Percentiles rank a stretch among this genome's conserved stretches.
phyloP scores from a whole-genome alignment of 1,284 basidiomycete genomes.

The Agroathelia rolfsii region DNA sequence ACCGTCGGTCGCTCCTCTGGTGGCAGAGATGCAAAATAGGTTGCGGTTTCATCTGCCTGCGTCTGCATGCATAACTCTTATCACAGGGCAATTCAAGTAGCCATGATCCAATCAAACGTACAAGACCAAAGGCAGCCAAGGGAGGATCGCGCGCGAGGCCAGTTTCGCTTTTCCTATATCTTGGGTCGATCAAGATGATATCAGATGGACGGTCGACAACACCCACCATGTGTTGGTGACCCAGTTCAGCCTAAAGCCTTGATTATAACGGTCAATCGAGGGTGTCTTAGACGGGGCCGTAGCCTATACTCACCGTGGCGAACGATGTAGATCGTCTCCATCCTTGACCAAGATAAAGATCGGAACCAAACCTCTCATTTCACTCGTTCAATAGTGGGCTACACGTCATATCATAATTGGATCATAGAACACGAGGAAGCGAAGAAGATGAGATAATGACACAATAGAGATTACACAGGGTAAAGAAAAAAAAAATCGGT shows the following conservation, averaged over 20 bases:
- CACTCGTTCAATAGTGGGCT: too few relatives aligned
- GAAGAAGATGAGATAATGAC: too few relatives aligned
- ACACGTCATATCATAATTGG: too few relatives aligned
- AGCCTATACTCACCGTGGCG: slow-evolving; percentile 52
- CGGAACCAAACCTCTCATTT: too few relatives aligned
- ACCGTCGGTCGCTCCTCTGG: slow-evolving; percentile 61
- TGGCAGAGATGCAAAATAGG: slow-evolving; percentile 56
- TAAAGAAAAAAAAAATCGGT: too few relatives aligned
- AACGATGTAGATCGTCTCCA: slow-evolving; percentile 72
- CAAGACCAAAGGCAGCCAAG: slow-evolving; percentile 68
- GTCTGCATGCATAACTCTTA: slow-evolving; percentile 27
- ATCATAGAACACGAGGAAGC: too few relatives aligned
- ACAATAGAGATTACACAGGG: too few relatives aligned
- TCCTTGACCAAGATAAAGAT: too few relatives aligned
- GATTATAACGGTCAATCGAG: too few relatives aligned
- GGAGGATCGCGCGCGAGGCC: slow-evolving; percentile 70
- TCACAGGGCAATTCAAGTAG: not conserved
- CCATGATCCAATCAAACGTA: slow-evolving; percentile 16
- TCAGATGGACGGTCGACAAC: too few relatives aligned
- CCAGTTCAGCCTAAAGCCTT: slow-evolving; percentile 73
- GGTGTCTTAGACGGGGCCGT: not conserved
- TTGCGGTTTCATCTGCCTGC: slow-evolving; percentile 69
- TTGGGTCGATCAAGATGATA: slow-evolving; percentile 5
- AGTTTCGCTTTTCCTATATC: slow-evolving; percentile 52
- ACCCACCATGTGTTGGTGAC: slow-evolving; percentile 57